Conservation (phyloP, 495 filamentous ascomycete genomes). For the Xylaria nigripes region DNA sequence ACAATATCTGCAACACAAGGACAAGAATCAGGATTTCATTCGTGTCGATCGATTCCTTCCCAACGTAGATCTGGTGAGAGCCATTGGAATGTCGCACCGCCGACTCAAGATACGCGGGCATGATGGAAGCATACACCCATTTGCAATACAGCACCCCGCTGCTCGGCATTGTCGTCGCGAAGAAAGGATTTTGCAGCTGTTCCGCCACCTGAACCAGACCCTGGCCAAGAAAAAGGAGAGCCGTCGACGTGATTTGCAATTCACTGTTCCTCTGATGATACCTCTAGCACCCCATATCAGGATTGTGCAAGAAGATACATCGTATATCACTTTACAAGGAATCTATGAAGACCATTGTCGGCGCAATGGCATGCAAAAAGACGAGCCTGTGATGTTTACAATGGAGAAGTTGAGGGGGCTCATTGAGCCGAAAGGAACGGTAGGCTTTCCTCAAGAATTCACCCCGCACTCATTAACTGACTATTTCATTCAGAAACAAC, state of each 20-base stretch:
- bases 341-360: conserved; percentile 95
- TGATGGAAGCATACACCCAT: conserved; percentile 89
- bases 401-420: conserved; percentile 84
- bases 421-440: conserved; percentile 56
- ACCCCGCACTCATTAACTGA: conserved; percentile 7
- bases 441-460: conserved; percentile 30
- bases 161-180: conserved; percentile 85
- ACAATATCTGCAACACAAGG: conserved; percentile 91
- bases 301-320: conserved; percentile 88
- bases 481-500: conserved; percentile 40
- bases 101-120: conserved; percentile 95
- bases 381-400: conserved; percentile 88
- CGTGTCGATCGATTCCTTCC: conserved; percentile 94
- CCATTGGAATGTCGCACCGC: conserved; percentile 80
- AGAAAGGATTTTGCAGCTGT: conserved; percentile 92
- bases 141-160: conserved; percentile 92
- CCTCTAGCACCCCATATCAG: conserved; percentile 88
- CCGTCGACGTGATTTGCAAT: conserved; percentile 84
- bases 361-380: conserved; percentile 75
- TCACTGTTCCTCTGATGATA: conserved; percentile 90
- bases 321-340: conserved; percentile 87
- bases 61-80: conserved; percentile 83
- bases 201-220: conserved; percentile 91
- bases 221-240: conserved; percentile 89
- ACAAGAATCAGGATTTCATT: conserved; percentile 97